phyloP scores from a whole-genome alignment of 192 early-diverging fungal species.

The Coemansia brasiliensis region DNA sequence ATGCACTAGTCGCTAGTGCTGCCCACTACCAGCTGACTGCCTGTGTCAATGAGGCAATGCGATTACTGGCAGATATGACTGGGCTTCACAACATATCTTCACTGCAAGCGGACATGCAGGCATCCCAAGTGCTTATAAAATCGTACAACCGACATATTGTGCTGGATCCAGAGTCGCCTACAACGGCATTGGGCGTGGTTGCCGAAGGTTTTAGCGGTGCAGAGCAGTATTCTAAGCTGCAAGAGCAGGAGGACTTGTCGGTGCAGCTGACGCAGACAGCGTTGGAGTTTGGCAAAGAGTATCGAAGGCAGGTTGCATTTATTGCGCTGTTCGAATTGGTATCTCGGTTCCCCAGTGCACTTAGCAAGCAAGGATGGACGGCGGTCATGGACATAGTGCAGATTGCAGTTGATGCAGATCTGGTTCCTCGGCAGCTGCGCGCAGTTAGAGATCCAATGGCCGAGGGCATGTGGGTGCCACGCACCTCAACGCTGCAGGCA shows the following conservation, averaged over 20 bases:
- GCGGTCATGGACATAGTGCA: slow-evolving; percentile 72
- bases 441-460: slow-evolving; percentile 9
- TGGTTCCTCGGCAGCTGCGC: slow-evolving; percentile 24
- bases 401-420: slow-evolving; percentile 32
- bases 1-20: slow-evolving; percentile 39
- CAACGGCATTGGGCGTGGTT: slow-evolving; percentile 30
- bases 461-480: slow-evolving; percentile 38
- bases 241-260: slow-evolving; percentile 28
- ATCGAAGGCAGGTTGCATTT: slow-evolving; percentile 85
- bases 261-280: slow-evolving; percentile 61
- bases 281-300: slow-evolving; percentile 86
- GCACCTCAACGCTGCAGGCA: slow-evolving; percentile 34
- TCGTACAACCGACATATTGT: slow-evolving; percentile 31
- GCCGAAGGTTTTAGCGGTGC: slow-evolving; percentile 29
- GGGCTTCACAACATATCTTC: slow-evolving; percentile 53
- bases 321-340: slow-evolving; percentile 75
- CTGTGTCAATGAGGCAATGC: slow-evolving; percentile 79
- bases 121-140: slow-evolving; percentile 26
- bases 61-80: slow-evolving; percentile 71
- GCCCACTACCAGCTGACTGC: slow-evolving; percentile 69
- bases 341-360: slow-evolving; percentile 62
- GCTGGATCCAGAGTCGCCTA: slow-evolving; percentile 36
- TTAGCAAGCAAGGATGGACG: slow-evolving; percentile 60
- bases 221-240: slow-evolving; percentile 31
- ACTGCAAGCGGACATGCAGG: slow-evolving; percentile 18